A percentile compares a stretch with the other conserved stretches of the same genome.
Evolutionary conservation across 2,329 filamentous ascomycete species (phyloP).

Genomic region (Dothiorella sarmentorum): DNA sequence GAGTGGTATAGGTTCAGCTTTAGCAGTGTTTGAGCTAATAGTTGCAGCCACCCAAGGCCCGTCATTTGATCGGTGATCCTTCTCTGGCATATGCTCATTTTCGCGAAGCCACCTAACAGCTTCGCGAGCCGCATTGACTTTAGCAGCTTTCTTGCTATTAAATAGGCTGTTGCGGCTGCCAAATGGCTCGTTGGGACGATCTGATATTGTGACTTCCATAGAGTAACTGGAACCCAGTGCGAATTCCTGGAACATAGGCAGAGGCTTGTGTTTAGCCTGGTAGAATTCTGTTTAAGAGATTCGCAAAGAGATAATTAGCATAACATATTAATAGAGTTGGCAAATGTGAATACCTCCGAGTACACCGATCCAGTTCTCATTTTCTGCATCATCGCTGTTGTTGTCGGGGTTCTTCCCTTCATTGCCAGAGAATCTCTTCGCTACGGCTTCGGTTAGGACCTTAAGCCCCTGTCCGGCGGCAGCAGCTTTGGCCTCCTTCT

Average conservation of each 20-base stretch:
- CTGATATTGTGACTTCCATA: constrained; percentile 29
- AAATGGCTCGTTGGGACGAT: constrained; percentile 28
- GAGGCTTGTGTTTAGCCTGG: constrained; percentile 23
- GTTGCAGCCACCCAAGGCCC: too few relatives aligned
- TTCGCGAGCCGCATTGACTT: constrained; percentile 38
- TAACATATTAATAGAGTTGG: background rate
- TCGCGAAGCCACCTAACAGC: constrained; percentile 43
- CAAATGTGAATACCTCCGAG: constrained; percentile 21
- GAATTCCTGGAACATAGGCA: constrained; percentile 39
- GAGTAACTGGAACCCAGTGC: constrained; percentile 30
- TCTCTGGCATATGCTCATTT: constrained; percentile 30
- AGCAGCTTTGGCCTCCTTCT: constrained; percentile 44
- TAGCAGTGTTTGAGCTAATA: too few relatives aligned
- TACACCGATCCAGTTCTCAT: constrained; percentile 37
- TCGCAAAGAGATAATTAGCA: background rate
- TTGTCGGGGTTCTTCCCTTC: constrained; percentile 21
- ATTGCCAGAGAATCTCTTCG: constrained; percentile 22
- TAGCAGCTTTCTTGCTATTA: constrained; percentile 41
- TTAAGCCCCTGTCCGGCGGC: constrained; percentile 32
- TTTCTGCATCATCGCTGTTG: constrained; percentile 20
- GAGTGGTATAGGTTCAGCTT: too few relatives aligned
- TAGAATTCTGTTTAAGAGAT: constrained; percentile 29
- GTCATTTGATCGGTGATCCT: constrained; percentile 31
- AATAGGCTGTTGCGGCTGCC: constrained; percentile 34
- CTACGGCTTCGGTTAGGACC: constrained; percentile 26